A percentile compares a stretch with the other conserved stretches of the same genome.
Evolutionary conservation across 1,284 basidiomycete species (phyloP).

Genomic region (Microbotryum saponariae): DNA sequence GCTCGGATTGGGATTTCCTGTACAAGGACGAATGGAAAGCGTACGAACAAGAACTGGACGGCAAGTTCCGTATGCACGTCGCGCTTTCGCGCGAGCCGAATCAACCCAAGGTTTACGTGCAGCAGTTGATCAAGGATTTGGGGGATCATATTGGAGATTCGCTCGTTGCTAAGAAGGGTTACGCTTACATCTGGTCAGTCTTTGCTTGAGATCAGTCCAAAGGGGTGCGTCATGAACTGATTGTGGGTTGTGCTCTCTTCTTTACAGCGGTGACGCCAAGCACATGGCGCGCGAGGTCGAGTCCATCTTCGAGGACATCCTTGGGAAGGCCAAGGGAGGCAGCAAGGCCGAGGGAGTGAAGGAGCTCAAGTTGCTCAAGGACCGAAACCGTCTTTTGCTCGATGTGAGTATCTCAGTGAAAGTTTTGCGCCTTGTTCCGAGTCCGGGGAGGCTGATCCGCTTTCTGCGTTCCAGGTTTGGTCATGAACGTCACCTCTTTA

Average conservation of each 20-base stretch:
- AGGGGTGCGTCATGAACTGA: background rate
- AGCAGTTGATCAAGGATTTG: conserved; percentile 86
- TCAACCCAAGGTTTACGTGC: conserved; percentile 84
- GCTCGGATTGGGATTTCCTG: conserved; percentile 78
- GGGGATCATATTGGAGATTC: conserved; percentile 72
- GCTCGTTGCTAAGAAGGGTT: conserved; percentile 86
- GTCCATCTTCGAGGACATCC: conserved; percentile 69
- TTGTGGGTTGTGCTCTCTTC: background rate
- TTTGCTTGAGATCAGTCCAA: background rate
- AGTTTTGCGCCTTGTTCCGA: no score
- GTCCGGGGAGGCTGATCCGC: no score
- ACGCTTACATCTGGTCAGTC: conserved; percentile 48
- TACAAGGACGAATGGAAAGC: conserved; percentile 92
- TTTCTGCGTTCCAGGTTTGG: no score
- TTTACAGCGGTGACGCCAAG: conserved; percentile 91
- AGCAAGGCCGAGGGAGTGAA: conserved; percentile 75
- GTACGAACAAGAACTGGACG: conserved; percentile 76
- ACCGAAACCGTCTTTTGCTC: conserved; percentile 42
- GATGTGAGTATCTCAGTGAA: conserved; percentile 16
- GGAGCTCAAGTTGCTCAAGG: conserved; percentile 88
- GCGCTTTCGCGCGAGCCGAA: conserved; percentile 78
- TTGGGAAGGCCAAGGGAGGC: conserved; percentile 90
- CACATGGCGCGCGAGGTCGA: conserved; percentile 93
- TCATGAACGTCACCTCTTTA: no score
- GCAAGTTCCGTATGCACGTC: conserved; percentile 78